Conservation (phyloP, 306 rosid species). For the Pueraria montana region DNA sequence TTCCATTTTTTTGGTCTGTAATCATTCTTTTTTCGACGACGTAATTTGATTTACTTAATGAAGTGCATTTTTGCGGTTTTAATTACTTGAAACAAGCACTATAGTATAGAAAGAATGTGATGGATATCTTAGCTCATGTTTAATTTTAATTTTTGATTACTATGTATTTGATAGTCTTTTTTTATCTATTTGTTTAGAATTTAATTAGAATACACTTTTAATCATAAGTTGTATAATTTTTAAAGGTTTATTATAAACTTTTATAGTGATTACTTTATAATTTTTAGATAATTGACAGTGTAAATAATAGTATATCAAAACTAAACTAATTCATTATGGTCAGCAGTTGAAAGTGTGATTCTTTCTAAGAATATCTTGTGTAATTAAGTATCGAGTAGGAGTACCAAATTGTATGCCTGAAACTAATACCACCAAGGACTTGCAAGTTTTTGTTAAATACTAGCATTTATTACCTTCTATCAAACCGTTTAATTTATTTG, state of each 20-base stretch:
- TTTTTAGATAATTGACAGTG: neutral
- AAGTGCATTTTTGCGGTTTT: neutral
- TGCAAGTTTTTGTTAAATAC: too few species aligned
- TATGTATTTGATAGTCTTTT: neutral
- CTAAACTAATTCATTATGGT: too few species aligned
- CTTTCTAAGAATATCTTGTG: too few species aligned
- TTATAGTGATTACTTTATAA: neutral
- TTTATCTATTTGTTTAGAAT: neutral
- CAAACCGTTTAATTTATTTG: too few species aligned
- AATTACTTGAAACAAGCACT: slow-evolving; percentile 31
- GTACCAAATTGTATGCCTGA: too few species aligned
- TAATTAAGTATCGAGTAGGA: too few species aligned
- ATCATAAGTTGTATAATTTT: neutral
- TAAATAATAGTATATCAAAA: neutral
- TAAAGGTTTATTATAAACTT: neutral
- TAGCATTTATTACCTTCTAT: too few species aligned
- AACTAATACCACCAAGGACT: too few species aligned
- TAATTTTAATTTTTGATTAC: slow-evolving; percentile 13
- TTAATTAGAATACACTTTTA: neutral
- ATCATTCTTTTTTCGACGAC: slow-evolving; percentile 30
- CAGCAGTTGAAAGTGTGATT: too few species aligned
- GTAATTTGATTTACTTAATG: slow-evolving; percentile 37
- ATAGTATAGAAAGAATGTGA: slow-evolving; percentile 8
- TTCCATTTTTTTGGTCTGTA: slow-evolving; percentile 1
- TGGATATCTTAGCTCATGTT: neutral